These are phyloP conservation scores for Aspergillus sp. DNA, from an alignment of 2,329 filamentous ascomycete genomes.

Conservation along the genomic window DNA sequence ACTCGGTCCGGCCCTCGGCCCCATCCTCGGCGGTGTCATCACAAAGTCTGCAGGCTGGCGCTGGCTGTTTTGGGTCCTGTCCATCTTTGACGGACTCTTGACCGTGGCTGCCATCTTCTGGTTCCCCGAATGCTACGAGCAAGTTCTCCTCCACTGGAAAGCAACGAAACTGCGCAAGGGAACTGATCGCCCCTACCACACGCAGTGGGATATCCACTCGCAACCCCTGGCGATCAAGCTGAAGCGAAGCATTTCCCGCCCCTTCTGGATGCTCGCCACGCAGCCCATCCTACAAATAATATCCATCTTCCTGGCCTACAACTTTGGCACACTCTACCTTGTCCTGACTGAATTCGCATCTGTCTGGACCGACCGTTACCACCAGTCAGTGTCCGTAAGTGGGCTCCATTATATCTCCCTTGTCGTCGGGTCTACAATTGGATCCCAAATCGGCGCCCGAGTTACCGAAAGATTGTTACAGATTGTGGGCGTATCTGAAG, in stretches of 20 bases:
- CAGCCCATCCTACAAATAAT: conserved; percentile 64
- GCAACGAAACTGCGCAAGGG: no score
- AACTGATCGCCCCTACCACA: no score
- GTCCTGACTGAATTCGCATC: conserved; percentile 64
- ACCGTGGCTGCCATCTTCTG: no score
- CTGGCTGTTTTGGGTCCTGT: background rate
- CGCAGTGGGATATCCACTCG: no score
- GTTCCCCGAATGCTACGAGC: no score
- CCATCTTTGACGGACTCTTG: background rate
- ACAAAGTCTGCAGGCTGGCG: background rate
- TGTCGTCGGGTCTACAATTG: no score
- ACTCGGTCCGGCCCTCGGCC: background rate
- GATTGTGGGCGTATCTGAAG: no score
- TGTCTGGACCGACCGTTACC: conserved; percentile 61
- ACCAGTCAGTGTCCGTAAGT: conserved; percentile 59
- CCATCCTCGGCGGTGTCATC: background rate
- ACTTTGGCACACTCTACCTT: conserved; percentile 67
- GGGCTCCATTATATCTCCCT: conserved; percentile 62
- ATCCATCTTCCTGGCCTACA: conserved; percentile 58
- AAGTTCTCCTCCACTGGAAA: no score
- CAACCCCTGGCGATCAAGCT: no score
- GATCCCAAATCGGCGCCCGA: no score
- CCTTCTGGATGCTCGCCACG: conserved; percentile 58
- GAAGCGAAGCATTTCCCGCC: conserved; percentile 53
- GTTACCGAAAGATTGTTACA: no score